Conservation (phyloP, 139 green algal species). For the Picochlorum sp. region DNA sequence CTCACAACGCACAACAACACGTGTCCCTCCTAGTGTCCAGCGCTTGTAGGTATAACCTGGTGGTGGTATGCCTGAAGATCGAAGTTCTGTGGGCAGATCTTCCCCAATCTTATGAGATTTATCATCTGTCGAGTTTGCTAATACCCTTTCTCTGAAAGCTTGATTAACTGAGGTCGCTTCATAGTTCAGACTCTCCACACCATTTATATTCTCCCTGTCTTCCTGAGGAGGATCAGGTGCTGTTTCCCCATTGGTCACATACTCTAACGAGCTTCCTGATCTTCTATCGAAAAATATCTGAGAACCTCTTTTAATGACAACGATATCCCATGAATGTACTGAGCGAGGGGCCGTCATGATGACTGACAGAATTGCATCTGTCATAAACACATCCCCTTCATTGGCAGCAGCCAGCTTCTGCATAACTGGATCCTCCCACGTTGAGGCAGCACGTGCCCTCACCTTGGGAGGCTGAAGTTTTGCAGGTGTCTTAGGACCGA, state of each 20-base stretch:
- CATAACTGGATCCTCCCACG: slow-evolving; percentile 86
- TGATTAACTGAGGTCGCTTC: slow-evolving; percentile 91
- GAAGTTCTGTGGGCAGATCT: neutral
- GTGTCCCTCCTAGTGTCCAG: slow-evolving; percentile 53
- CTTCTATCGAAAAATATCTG: slow-evolving; percentile 85
- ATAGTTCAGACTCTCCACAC: slow-evolving; percentile 65
- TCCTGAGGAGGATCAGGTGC: slow-evolving; percentile 51
- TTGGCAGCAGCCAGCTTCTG: slow-evolving; percentile 45
- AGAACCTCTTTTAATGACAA: slow-evolving; percentile 46
- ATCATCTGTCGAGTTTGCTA: slow-evolving; percentile 34
- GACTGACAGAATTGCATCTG: slow-evolving; percentile 79
- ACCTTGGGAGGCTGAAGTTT: slow-evolving; percentile 49
- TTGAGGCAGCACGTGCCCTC: slow-evolving; percentile 66
- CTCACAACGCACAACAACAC: slow-evolving; percentile 83
- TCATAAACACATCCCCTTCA: slow-evolving; percentile 74
- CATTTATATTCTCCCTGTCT: slow-evolving; percentile 91
- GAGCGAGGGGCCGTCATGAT: slow-evolving; percentile 88
- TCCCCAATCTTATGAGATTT: slow-evolving; percentile 1
- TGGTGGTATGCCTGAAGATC: neutral
- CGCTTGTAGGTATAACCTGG: slow-evolving; percentile 59
- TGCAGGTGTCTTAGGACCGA: slow-evolving; percentile 69
- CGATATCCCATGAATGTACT: slow-evolving; percentile 87
- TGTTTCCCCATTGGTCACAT: slow-evolving; percentile 69
- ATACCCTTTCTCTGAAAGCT: slow-evolving; percentile 83
- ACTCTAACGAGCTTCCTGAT: slow-evolving; percentile 61